Conservation (phyloP, 148 eudicot genomes). For the Persicaria tinctoria region DNA sequence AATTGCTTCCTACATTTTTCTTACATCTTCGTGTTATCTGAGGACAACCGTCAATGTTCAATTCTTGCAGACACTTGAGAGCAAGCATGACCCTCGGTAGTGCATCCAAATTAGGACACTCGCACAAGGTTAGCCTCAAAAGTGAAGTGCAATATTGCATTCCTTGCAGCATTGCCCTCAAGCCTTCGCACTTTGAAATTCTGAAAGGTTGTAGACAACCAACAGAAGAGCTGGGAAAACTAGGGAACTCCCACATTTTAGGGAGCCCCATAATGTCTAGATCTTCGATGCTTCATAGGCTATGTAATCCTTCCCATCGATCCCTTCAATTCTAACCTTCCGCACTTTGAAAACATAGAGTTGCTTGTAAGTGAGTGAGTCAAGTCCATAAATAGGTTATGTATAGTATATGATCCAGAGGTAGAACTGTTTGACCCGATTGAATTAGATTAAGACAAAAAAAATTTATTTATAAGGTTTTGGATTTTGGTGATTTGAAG, state of each 20-base stretch:
- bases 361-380: no score
- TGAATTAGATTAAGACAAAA: no score
- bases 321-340: neutral
- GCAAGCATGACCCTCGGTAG: neutral
- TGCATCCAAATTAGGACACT: neutral
- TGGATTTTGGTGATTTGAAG: no score
- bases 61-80: neutral
- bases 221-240: neutral
- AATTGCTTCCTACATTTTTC: neutral
- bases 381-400: no score
- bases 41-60: neutral
- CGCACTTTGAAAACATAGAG: neutral
- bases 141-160: neutral
- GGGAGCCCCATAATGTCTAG: neutral
- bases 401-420: no score
- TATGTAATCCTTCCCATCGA: neutral
- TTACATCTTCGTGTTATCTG: neutral
- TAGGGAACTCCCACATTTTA: neutral
- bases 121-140: neutral
- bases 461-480: no score
- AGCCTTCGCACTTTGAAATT: neutral
- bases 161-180: neutral
- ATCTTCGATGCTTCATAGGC: neutral
- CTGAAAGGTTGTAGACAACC: neutral
- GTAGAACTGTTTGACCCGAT: no score